Evolutionary conservation across 2,329 filamentous ascomycete species (phyloP).

Genomic region (Herpomyces periplanetae): DNA sequence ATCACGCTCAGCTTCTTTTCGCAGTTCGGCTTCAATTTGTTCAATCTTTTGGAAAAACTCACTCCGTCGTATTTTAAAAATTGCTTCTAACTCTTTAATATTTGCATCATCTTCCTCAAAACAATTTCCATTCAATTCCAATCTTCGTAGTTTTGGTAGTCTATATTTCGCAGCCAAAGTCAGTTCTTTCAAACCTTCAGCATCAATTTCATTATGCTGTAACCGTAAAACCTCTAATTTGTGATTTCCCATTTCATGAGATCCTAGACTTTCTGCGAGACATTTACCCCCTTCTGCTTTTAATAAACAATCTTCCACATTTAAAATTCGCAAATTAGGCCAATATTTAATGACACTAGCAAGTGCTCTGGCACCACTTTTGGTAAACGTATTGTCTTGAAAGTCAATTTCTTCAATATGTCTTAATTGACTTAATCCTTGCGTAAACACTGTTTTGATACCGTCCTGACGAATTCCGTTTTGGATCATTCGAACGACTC

Average conservation of each 20-base stretch:
- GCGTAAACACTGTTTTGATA: conserved; percentile 34
- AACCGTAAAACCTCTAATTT: conserved; percentile 43
- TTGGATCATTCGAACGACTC: conserved; percentile 79
- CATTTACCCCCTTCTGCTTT: conserved; percentile 32
- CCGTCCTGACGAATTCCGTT: conserved; percentile 88
- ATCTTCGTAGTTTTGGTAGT: conserved; percentile 35
- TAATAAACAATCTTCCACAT: conserved; percentile 55
- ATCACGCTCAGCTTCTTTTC: too few relatives aligned
- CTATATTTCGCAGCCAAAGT: conserved; percentile 22
- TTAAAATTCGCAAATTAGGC: conserved; percentile 37
- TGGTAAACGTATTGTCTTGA: conserved; percentile 88
- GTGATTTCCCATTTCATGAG: conserved; percentile 34
- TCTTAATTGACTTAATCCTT: conserved; percentile 30
- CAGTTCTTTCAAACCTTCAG: conserved; percentile 28
- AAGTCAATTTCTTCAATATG: conserved; percentile 41
- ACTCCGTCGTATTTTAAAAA: too few relatives aligned
- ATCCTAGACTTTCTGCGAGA: conserved; percentile 27
- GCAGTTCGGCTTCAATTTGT: too few relatives aligned
- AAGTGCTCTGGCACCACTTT: conserved; percentile 34
- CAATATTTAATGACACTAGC: conserved; percentile 32
- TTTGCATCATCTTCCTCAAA: conserved; percentile 49
- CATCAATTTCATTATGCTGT: conserved; percentile 77
- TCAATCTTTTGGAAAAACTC: too few relatives aligned
- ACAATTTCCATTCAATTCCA: conserved; percentile 87
- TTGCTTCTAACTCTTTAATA: conserved; percentile 24